Conservation (phyloP, 768 basidiomycete genomes). For the Tephrocybe sp. region DNA sequence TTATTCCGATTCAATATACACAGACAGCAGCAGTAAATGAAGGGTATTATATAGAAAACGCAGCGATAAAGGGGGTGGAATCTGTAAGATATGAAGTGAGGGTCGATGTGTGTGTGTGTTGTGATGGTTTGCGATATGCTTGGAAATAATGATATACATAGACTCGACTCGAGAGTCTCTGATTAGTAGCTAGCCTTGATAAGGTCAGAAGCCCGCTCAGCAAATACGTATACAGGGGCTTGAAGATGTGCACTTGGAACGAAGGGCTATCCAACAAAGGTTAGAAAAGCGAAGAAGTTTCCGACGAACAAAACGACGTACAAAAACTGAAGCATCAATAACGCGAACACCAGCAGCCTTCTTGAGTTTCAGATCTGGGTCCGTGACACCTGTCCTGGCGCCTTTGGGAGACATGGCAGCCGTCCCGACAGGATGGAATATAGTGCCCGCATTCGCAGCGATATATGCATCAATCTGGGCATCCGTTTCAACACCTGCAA, state of each 20-base stretch:
- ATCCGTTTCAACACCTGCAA: conserved; percentile 19
- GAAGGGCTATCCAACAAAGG: conserved; percentile 5
- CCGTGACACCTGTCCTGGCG: conserved; percentile 26
- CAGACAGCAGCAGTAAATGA: too few relatives aligned
- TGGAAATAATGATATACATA: neutral
- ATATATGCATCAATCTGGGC: conserved; percentile 21
- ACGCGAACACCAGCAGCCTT: conserved; percentile 28
- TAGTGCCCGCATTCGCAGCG: conserved; percentile 15
- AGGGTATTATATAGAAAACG: too few relatives aligned
- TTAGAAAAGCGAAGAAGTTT: neutral
- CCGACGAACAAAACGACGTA: neutral
- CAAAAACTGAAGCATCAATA: conserved; percentile 30
- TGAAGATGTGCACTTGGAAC: conserved; percentile 14
- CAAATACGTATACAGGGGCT: conserved; percentile 14
- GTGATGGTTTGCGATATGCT: neutral
- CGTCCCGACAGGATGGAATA: conserved; percentile 26
- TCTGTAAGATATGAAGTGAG: neutral
- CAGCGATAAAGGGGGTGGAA: too few relatives aligned
- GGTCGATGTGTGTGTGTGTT: neutral
- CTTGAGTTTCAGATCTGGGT: conserved; percentile 30
- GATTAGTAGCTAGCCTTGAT: neutral
- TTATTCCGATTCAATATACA: too few relatives aligned
- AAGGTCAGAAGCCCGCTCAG: conserved; percentile 10
- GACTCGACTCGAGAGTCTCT: neutral
- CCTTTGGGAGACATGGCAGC: conserved; percentile 24